These are phyloP conservation scores for Aspergillus sp. DNA, from an alignment of 2,329 filamentous ascomycete genomes.

Conservation along the genomic window DNA sequence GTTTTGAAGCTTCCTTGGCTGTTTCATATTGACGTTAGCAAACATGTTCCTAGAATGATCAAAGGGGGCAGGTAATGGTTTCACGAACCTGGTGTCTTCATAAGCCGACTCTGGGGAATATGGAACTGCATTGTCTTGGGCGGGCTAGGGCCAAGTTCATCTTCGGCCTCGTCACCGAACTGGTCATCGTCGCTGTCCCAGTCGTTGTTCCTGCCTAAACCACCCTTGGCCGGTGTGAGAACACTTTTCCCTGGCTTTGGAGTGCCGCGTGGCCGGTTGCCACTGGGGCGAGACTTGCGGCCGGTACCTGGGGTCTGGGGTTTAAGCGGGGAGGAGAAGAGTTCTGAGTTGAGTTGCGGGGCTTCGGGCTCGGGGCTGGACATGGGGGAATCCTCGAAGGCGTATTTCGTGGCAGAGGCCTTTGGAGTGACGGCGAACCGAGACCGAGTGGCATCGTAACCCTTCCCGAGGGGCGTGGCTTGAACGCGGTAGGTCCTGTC, in stretches of 20 bases:
- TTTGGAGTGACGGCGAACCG: constrained; percentile 37
- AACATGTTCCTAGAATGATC: not conserved
- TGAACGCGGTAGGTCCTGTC: constrained; percentile 95
- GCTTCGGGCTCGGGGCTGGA: constrained; percentile 77
- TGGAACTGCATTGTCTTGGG: constrained; percentile 69
- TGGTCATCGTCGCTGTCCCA: constrained; percentile 76
- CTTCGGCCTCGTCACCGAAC: constrained; percentile 61
- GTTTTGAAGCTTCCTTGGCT: constrained; percentile 52
- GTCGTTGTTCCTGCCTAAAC: constrained; percentile 39
- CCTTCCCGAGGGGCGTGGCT: constrained; percentile 76
- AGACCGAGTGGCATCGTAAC: constrained; percentile 30
- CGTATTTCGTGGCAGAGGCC: constrained; percentile 26
- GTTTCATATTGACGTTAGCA: not conserved
- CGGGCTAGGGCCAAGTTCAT: constrained; percentile 71
- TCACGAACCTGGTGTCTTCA: constrained; percentile 51
- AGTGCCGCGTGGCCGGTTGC: constrained; percentile 42
- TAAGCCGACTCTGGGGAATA: constrained; percentile 49
- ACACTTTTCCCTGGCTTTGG: constrained; percentile 81
- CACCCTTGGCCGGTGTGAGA: constrained; percentile 65
- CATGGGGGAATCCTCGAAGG: constrained; percentile 53
- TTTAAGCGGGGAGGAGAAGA: constrained; percentile 75
- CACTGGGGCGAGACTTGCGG: constrained; percentile 45
- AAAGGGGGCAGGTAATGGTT: constrained; percentile 9
- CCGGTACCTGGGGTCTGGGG: constrained; percentile 37
- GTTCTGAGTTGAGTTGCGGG: constrained; percentile 79